Conservation (phyloP, 176 grass and related monocot species). For the Carex parvula region DNA sequence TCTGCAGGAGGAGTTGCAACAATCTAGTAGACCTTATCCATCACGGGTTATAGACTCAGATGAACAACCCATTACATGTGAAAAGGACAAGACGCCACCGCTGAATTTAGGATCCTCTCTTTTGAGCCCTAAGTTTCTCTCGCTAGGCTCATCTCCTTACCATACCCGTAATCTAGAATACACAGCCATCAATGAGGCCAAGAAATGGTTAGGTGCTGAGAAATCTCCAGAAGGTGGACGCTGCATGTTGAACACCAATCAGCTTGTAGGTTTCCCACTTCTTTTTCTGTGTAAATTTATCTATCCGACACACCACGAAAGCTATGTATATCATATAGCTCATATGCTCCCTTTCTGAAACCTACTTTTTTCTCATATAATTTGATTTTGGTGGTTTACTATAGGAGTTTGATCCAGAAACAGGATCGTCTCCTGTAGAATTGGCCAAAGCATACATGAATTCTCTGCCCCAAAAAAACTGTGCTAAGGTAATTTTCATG, state of each 20-base stretch:
- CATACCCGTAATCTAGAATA: slow-evolving; percentile 30
- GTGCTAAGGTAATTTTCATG: neutral
- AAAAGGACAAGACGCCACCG: slow-evolving; percentile 7
- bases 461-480: slow-evolving; percentile 18
- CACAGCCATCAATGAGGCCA: slow-evolving; percentile 34
- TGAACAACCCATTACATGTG: slow-evolving; percentile 35
- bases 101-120: slow-evolving; percentile 20
- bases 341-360: neutral
- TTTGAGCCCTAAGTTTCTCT: slow-evolving; percentile 40
- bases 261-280: slow-evolving; percentile 20
- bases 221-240: slow-evolving; percentile 16
- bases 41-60: slow-evolving; percentile 59
- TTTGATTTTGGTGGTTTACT: neutral
- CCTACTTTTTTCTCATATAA: neutral
- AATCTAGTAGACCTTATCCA: slow-evolving; percentile 76
- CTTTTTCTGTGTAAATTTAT: slow-evolving; percentile 1
- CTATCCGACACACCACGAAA: neutral
- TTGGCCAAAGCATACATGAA: slow-evolving; percentile 34
- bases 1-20: slow-evolving; percentile 63
- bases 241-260: slow-evolving; percentile 31
- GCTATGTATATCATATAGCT: neutral
- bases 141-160: slow-evolving; percentile 28
- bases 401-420: slow-evolving; percentile 33
- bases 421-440: slow-evolving; percentile 31
- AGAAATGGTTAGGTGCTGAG: slow-evolving; percentile 32